These are phyloP conservation scores for Fusarium pseudocircinatum DNA, from an alignment of 2,329 filamentous ascomycete species.

Conservation along the genomic window DNA sequence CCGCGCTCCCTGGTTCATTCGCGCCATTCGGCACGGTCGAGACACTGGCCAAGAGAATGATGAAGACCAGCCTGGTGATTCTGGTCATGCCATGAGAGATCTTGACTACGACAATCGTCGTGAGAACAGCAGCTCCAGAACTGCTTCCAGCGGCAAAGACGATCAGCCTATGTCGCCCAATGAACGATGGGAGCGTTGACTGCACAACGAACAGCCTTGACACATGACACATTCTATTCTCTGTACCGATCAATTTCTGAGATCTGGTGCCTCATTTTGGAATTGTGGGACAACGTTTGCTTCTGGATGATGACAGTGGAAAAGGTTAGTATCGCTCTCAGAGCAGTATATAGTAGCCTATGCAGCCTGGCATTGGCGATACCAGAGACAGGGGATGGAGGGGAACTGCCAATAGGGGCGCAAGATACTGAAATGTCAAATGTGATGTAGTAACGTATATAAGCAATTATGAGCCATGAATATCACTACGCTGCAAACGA, in stretches of 20 bases:
- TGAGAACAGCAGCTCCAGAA: conserved; percentile 28
- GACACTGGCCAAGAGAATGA: neutral
- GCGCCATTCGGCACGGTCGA: conserved; percentile 45
- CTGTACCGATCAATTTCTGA: conserved; percentile 14
- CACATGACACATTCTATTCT: neutral
- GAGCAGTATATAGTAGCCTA: neutral
- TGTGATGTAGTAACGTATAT: conserved; percentile 24
- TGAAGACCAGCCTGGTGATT: conserved; percentile 17
- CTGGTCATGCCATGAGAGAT: conserved; percentile 19
- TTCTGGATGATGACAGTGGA: conserved; percentile 9
- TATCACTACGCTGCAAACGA: neutral
- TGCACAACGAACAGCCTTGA: neutral
- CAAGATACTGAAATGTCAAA: conserved; percentile 17
- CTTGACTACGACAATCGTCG: conserved; percentile 9
- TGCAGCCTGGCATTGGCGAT: neutral
- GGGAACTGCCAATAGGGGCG: neutral
- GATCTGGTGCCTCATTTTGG: conserved; percentile 19
- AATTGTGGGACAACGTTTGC: conserved; percentile 14
- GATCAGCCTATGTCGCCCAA: conserved; percentile 33
- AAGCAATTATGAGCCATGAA: conserved; percentile 12
- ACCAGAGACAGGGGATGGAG: neutral
- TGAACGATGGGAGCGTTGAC: conserved; percentile 28
- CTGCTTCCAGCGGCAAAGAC: conserved; percentile 40
- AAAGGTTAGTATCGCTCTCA: neutral
- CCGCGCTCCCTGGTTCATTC: conserved; percentile 59